Base-by-base conservation (phyloP, 129 eudicot genomes). In the Ambrosia artemisiifolia region DNA sequence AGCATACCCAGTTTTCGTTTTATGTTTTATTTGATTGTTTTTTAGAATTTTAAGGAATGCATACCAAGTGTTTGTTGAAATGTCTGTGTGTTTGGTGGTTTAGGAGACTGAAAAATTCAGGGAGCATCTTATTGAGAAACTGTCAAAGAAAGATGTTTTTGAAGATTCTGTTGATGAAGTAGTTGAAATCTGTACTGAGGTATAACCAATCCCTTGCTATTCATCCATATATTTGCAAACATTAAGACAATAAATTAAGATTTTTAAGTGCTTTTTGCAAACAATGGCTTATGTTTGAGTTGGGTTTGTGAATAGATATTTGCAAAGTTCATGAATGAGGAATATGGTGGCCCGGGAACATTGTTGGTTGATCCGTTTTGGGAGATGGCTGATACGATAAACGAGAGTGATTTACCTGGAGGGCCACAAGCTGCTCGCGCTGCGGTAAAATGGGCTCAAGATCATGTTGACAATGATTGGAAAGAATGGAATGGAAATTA, bases 321-420 rank as follows among this genome's bases (percentile, higher is more conserved):
- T 81, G 78, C 72, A 64, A 80, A 76, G 16, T 91, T 90, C 80
- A 66, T 95, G 89, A 90, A 95, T 62, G 73, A 86, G 28, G 96
- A 95, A 77, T 95, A 95, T 67, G 96, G 98, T 12, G 98, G 98
- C 2, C 96, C 96, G 11, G 99, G 99, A 66, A 95, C 99, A 2
- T 84, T 91, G 20, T 49, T 95, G 90, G 98, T 92, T 9, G 63
- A 67, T 63, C 94, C 98, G 11, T 94, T 94, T 84, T 84, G 86
- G 57, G 98, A 90, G 67, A 90, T 94, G 98, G 98, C 97, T 24
- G 89, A 90, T 77, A 81, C 96, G 60, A 59, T 94, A 55, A 85
- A 84, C 65, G 96, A 90, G 63, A 78, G 85, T 38, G 97, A 88
- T 50, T 82, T 94, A 63, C 97, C 98, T 11, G 97, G 98, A 40